phyloP scores from a whole-genome alignment of 192 early-diverging fungal species.

The Rhizophagus sp. region DNA sequence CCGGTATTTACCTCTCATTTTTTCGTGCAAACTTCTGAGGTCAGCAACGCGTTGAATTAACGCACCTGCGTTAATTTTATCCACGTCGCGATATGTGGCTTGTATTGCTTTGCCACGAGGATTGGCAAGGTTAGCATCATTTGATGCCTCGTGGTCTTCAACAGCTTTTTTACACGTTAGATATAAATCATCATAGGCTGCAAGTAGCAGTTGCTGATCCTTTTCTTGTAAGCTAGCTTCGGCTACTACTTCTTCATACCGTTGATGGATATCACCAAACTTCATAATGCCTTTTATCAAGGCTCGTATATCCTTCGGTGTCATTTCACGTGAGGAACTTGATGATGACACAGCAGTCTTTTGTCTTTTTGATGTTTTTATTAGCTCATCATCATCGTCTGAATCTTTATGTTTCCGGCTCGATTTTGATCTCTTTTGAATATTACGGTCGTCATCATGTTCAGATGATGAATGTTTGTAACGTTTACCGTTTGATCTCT shows the following conservation, averaged over 20 bases:
- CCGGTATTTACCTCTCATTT: slow-evolving; percentile 47
- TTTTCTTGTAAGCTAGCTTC: slow-evolving; percentile 80
- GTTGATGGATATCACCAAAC: slow-evolving; percentile 80
- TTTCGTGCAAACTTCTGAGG: slow-evolving; percentile 62
- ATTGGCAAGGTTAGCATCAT: slow-evolving; percentile 40
- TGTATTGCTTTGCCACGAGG: slow-evolving; percentile 67
- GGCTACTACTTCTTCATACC: slow-evolving; percentile 79
- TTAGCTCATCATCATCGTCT: slow-evolving; percentile 36
- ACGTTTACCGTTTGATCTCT: neutral
- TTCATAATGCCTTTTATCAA: slow-evolving; percentile 77
- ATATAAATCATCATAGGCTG: slow-evolving; percentile 44
- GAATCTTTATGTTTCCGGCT: slow-evolving; percentile 40
- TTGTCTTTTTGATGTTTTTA: neutral
- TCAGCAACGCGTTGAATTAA: slow-evolving; percentile 77
- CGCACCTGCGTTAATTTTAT: slow-evolving; percentile 83
- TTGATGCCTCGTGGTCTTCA: slow-evolving; percentile 36
- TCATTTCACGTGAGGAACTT: slow-evolving; percentile 40
- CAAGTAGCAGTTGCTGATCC: slow-evolving; percentile 46
- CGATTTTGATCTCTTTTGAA: neutral
- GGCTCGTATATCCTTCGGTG: slow-evolving; percentile 82
- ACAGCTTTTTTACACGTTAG: slow-evolving; percentile 50
- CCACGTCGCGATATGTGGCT: slow-evolving; percentile 75
- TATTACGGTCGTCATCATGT: neutral
- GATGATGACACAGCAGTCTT: neutral
- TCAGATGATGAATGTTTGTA: neutral